Conservation (phyloP, 2,329 filamentous ascomycete genomes). For the Colletotrichum magnum region DNA sequence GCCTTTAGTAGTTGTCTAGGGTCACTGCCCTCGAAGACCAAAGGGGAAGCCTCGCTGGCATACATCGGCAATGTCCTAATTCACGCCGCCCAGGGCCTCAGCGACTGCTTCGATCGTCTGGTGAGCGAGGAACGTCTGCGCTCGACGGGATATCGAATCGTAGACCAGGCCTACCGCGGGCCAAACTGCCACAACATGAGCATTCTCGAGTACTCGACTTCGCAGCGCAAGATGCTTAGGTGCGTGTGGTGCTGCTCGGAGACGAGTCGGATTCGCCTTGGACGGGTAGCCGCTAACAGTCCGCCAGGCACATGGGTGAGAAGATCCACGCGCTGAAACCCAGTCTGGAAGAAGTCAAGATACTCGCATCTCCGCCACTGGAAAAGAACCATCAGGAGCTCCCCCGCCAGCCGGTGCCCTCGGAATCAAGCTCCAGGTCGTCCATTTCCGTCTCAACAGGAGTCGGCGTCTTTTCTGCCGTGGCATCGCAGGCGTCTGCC, state of each 20-base stretch:
- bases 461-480: conserved; percentile 14
- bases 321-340: not conserved
- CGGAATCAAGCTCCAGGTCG: conserved; percentile 37
- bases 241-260: conserved; percentile 3
- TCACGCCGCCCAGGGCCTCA: conserved; percentile 16
- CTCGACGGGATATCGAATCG: conserved; percentile 32
- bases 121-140: conserved; percentile 26
- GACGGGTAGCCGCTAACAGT: not conserved
- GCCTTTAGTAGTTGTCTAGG: conserved; percentile 3
- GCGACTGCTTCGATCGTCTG: conserved; percentile 14
- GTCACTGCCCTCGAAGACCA: conserved; percentile 7
- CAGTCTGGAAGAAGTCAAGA: conserved; percentile 15
- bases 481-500: conserved; percentile 21
- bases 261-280: not conserved
- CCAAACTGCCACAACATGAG: conserved; percentile 27
- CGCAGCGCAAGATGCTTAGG: conserved; percentile 30
- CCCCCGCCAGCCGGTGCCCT: conserved; percentile 4
- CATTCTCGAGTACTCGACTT: conserved; percentile 31
- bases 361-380: conserved; percentile 9
- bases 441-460: conserved; percentile 35
- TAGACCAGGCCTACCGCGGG: conserved; percentile 26
- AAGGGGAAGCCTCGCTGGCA: conserved; percentile 20
- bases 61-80: conserved; percentile 16
- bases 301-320: conserved; percentile 20
- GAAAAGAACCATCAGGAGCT: conserved; percentile 3